Conservation (phyloP, 2,329 filamentous ascomycete species). For the Calonectria ilicicola region DNA sequence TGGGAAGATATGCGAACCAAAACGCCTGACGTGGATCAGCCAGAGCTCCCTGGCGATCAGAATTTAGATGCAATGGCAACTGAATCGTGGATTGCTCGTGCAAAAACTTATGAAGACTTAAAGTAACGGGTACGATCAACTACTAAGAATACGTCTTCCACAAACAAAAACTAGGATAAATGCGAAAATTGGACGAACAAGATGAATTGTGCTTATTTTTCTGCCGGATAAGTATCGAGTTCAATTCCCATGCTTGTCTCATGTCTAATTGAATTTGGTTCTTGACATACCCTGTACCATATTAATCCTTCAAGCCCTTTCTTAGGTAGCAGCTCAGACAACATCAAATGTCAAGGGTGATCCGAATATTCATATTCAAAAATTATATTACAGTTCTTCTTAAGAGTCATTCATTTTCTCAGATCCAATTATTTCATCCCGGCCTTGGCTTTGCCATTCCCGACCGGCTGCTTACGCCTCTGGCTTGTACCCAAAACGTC, state of each 20-base stretch:
- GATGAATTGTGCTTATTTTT: too few species aligned
- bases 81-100: background rate
- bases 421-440: conserved; percentile 1
- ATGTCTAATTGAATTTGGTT: too few species aligned
- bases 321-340: too few species aligned
- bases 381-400: background rate
- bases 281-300: too few species aligned
- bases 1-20: background rate
- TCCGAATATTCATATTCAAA: background rate
- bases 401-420: conserved; percentile 1
- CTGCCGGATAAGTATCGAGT: too few species aligned
- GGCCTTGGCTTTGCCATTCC: background rate
- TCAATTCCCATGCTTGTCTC: too few species aligned
- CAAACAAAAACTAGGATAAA: too few species aligned
- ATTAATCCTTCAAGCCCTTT: too few species aligned
- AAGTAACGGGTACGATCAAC: too few species aligned
- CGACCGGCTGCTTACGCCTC: background rate
- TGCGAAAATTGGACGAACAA: too few species aligned
- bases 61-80: background rate
- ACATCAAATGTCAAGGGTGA: background rate
- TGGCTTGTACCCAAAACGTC: background rate
- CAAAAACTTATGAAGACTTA: background rate
- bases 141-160: too few species aligned
- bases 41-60: background rate
- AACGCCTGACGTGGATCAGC: background rate